These are phyloP conservation scores for Oryza meyeriana DNA, from an alignment of 176 grass and related monocot genomes.

Conservation along the genomic window DNA sequence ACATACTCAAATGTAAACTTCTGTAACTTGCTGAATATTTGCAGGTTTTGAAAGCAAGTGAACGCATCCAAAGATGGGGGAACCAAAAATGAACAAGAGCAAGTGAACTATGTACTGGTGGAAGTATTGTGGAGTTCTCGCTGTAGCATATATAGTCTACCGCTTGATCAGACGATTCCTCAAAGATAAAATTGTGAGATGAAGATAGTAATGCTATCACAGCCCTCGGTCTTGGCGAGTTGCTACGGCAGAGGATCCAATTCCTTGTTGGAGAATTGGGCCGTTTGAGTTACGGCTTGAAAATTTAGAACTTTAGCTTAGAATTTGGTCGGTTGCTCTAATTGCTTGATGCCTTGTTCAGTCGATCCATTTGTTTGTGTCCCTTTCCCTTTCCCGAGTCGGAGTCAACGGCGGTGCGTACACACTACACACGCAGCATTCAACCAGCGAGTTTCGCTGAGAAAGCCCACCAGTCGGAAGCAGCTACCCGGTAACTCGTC, in stretches of 20 bases:
- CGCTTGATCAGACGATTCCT: too few species aligned
- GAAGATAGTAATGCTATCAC: too few species aligned
- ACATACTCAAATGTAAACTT: background rate
- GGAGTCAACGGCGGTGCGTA: background rate
- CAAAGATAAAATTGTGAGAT: too few species aligned
- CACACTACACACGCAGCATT: background rate
- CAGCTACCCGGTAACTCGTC: background rate
- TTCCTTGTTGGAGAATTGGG: too few species aligned
- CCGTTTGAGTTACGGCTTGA: background rate
- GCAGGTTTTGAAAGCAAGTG: conserved; percentile 31
- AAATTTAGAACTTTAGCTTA: background rate
- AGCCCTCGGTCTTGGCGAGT: too few species aligned
- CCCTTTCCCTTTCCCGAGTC: background rate
- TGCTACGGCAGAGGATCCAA: too few species aligned
- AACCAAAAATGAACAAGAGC: background rate
- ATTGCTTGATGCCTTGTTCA: background rate
- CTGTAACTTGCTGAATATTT: background rate
- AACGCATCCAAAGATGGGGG: background rate
- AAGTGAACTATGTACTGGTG: background rate
- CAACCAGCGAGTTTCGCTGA: background rate
- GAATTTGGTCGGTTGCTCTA: background rate
- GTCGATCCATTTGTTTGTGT: background rate
- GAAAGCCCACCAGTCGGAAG: background rate
- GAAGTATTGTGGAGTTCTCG: background rate
- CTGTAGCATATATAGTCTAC: too few species aligned